A percentile compares a stretch with the other conserved stretches of the same genome.
These are phyloP conservation scores for Candida jianshihensis DNA, from an alignment of 805 yeast genomes.

Conservation along the genomic window DNA sequence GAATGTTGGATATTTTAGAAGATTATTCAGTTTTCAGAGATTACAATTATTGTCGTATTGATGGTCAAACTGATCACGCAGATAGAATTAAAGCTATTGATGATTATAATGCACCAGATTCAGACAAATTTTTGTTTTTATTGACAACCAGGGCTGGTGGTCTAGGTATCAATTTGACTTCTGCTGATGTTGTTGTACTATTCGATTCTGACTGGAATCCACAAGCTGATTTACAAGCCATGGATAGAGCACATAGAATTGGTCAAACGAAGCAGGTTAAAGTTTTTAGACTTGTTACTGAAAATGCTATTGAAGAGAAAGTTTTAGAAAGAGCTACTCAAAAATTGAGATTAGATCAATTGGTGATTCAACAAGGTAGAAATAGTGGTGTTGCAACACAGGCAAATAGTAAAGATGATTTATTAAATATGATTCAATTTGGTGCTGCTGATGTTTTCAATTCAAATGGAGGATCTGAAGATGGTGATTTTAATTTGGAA, in stretches of 20 bases:
- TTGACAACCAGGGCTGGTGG: constrained; percentile 89
- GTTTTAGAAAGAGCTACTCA: constrained; percentile 78
- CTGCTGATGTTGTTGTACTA: constrained; percentile 72
- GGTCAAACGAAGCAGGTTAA: constrained; percentile 82
- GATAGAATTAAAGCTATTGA: constrained; percentile 73
- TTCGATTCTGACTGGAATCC: constrained; percentile 88
- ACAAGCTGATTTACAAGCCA: constrained; percentile 82
- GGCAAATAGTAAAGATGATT: constrained; percentile 57
- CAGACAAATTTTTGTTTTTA: constrained; percentile 65
- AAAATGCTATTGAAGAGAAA: constrained; percentile 78
- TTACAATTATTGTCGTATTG: constrained; percentile 70
- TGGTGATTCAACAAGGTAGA: constrained; percentile 77
- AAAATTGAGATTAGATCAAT: constrained; percentile 69
- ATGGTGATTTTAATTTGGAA: constrained; percentile 54
- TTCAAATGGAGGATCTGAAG: constrained; percentile 26
- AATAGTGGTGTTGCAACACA: constrained; percentile 23
- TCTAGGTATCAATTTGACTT: constrained; percentile 72
- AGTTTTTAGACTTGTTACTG: constrained; percentile 72
- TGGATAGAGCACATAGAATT: constrained; percentile 86
- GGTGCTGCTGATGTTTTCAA: constrained; percentile 64
- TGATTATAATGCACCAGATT: constrained; percentile 70
- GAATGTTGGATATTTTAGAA: constrained; percentile 73
- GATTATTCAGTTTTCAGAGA: constrained; percentile 70
- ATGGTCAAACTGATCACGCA: constrained; percentile 75
- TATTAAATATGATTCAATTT: constrained; percentile 74